These are phyloP conservation scores for Penstemon newberryi DNA, from an alignment of 257 asterid genomes.

Conservation along the genomic window DNA sequence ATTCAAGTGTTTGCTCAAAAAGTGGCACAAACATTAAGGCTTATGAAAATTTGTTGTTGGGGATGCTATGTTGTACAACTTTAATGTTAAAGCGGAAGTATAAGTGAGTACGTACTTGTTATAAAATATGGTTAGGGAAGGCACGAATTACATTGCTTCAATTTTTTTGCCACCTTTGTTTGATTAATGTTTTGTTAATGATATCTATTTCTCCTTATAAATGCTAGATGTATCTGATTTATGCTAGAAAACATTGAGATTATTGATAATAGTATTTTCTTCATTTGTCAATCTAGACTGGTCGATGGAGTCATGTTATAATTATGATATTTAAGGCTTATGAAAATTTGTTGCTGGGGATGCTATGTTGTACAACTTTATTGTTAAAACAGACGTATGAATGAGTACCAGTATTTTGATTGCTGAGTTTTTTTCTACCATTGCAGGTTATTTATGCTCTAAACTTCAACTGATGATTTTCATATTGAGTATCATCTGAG, in stretches of 20 bases:
- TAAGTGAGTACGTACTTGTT: background rate
- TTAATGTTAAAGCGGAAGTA: background rate
- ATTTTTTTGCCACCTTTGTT: background rate
- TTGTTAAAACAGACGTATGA: background rate
- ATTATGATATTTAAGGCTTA: background rate
- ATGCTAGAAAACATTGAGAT: conserved; percentile 9
- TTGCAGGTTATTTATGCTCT: conserved; percentile 36
- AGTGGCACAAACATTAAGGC: background rate
- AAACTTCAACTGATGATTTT: conserved; percentile 9
- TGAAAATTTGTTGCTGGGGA: conserved; percentile 1
- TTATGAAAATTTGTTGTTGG: background rate
- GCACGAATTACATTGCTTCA: background rate
- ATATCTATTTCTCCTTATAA: conserved; percentile 1
- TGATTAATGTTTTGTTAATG: conserved; percentile 17
- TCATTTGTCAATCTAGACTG: conserved; percentile 7
- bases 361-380: conserved; percentile 1
- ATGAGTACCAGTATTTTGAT: background rate
- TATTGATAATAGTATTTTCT: background rate
- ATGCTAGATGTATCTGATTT: conserved; percentile 18
- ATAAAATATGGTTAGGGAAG: too few relatives aligned
- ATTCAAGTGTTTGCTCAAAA: background rate
- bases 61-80: conserved; percentile 11
- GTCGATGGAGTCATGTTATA: conserved; percentile 5
- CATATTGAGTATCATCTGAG: conserved; percentile 1
- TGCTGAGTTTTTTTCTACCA: conserved; percentile 12